Base-by-base conservation (phyloP, 2,329 filamentous ascomycete genomes). In the Dactylellina haptotyla region DNA sequence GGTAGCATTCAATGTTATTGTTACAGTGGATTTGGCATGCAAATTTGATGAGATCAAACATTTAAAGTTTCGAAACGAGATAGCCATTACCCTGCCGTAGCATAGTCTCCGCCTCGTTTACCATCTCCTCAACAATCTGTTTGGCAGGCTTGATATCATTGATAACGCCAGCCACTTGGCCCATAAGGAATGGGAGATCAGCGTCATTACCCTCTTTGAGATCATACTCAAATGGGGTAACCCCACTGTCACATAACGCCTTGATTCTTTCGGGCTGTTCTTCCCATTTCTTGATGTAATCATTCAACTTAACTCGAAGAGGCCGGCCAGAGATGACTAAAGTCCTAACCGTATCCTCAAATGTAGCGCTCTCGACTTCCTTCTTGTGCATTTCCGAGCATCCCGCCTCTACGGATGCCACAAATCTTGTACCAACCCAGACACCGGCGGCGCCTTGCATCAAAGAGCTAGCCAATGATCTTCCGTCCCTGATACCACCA, bases 401-500 rank as follows among this genome's bases (percentile, higher is more conserved):
- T 14, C 89, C 89, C 0, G 93, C 93, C 83, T 97, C 94, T 32
- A 84, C 85, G 6, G 87, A 88, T 0, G 94, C 93, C 14, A 97
- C 92, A 81, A 97, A 97, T 18, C 94, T 85, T 72, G 94, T 97
- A 26, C 94, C 94, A 0, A 98, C 93, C 94, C 94, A 98, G 1
- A 96, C 94, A 9, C 91, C 94, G 2, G 86, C 85, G 0, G 93
- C 94, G 14, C 94, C 94, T 79, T 95, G 90, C 88, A 96, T 94
- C 80, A 98, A 83, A 74, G 88, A 89, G 67, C 88, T 88, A 0
- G 94, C 94, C 64, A 98, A 83, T 58, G 89, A 89, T 14, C 92
- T 85, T 0, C 94, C 94, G 79, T 95, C 90, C 78, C 87, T 89
- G 43, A 98, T 90, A 0, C 94, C 94, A 3, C 94, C 94, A 0